phyloP scores from a whole-genome alignment of 164 flowering plant species.

The Aristolochia californica region DNA sequence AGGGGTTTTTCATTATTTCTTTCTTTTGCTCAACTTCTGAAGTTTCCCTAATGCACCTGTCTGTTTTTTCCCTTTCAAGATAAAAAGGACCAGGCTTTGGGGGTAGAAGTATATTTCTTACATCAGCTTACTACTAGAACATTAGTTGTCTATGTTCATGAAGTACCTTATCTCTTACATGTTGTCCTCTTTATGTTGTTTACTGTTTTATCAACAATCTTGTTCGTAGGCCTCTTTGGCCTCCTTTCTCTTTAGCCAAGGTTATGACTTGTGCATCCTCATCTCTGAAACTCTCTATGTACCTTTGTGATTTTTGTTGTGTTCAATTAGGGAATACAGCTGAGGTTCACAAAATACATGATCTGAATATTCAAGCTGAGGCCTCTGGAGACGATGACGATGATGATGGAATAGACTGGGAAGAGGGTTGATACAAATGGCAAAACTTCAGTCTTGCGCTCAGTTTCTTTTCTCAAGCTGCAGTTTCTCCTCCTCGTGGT shows the following conservation, averaged over 20 bases:
- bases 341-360: conserved; percentile 13
- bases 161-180: neutral
- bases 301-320: neutral
- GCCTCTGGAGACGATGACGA: conserved; percentile 30
- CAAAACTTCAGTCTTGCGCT: neutral
- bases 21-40: neutral
- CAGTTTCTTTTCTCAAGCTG: neutral
- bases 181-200: neutral
- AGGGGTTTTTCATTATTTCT: too few relatives aligned
- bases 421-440: conserved; percentile 18
- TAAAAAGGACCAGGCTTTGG: neutral
- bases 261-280: neutral
- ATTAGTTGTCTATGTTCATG: too few relatives aligned
- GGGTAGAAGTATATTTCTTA: neutral
- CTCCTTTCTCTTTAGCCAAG: neutral
- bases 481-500: neutral
- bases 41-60: neutral
- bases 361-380: conserved; percentile 22
- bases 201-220: neutral
- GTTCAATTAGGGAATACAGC: conserved; percentile 13
- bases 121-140: neutral
- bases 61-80: neutral
- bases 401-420: conserved; percentile 38
- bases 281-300: neutral
- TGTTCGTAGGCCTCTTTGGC: neutral